A percentile compares a stretch with the other conserved stretches of the same genome.
Evolutionary conservation across 2,329 filamentous ascomycete genomes (phyloP).

Genomic region (Claviceps citrina): DNA sequence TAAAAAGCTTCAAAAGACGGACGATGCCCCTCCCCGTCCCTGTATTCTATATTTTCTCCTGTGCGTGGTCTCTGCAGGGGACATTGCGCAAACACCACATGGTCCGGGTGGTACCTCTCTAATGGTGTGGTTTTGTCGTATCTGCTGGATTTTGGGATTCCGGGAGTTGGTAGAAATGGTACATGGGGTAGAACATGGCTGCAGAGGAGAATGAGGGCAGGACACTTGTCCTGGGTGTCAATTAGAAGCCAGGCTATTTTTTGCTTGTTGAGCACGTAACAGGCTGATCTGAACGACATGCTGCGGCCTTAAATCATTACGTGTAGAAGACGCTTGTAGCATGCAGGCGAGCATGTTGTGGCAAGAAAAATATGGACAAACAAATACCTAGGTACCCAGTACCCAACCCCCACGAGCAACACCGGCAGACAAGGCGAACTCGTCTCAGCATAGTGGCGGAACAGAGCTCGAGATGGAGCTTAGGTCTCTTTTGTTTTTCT

Average conservation of each 20-base stretch:
- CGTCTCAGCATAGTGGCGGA: too few relatives aligned
- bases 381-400: too few relatives aligned
- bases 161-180: constrained; percentile 23
- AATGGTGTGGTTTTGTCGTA: constrained; percentile 11
- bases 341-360: too few relatives aligned
- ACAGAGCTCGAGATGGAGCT: too few relatives aligned
- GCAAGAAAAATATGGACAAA: too few relatives aligned
- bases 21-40: constrained; percentile 10
- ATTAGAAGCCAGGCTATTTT: constrained; percentile 3
- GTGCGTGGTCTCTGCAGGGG: constrained; percentile 20
- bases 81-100: neutral
- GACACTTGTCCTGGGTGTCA: constrained; percentile 4
- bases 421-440: too few relatives aligned
- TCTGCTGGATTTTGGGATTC: constrained; percentile 14
- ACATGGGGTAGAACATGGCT: constrained; percentile 8
- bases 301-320: too few relatives aligned
- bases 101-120: constrained; percentile 4
- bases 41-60: constrained; percentile 34
- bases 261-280: too few relatives aligned
- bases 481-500: too few relatives aligned
- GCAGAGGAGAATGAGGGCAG: neutral
- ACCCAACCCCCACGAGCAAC: too few relatives aligned
- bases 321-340: too few relatives aligned
- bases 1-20: constrained; percentile 41
- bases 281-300: too few relatives aligned